Evolutionary conservation across 768 basidiomycete species (phyloP).

Genomic region (Podaxis sp.): DNA sequence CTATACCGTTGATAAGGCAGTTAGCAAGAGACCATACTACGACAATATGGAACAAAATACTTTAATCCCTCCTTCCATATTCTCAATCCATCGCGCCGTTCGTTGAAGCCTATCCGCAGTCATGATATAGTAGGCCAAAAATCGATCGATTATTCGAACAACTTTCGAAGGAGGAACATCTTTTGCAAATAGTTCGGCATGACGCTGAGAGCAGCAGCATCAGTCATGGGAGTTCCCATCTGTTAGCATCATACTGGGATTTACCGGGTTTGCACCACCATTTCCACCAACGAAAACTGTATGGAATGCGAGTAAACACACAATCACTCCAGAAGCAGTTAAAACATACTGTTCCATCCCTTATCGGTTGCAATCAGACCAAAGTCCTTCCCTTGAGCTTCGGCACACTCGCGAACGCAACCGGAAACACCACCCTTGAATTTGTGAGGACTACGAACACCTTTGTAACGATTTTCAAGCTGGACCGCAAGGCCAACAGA

Average conservation of each 20-base stretch:
- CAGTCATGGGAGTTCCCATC: neutral
- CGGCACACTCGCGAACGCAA: conserved; percentile 75
- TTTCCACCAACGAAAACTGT: conserved; percentile 70
- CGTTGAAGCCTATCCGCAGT: conserved; percentile 72
- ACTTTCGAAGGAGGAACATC: conserved; percentile 66
- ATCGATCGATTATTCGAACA: conserved; percentile 62
- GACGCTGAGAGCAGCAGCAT: conserved; percentile 37
- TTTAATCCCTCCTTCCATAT: conserved; percentile 67
- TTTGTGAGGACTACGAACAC: conserved; percentile 70
- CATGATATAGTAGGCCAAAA: conserved; percentile 67
- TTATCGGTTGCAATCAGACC: conserved; percentile 77
- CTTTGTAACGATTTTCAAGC: conserved; percentile 72
- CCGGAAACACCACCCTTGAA: conserved; percentile 77
- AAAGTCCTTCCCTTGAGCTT: conserved; percentile 71
- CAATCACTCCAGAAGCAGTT: neutral
- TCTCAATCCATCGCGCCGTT: conserved; percentile 74
- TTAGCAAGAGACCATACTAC: neutral
- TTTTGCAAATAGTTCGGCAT: conserved; percentile 63
- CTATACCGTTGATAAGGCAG: conserved; percentile 23
- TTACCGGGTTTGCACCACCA: conserved; percentile 55
- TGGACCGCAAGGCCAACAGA: conserved; percentile 72
- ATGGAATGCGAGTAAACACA: neutral
- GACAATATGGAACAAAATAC: conserved; percentile 23
- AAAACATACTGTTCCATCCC: conserved; percentile 63
- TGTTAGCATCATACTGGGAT: neutral